Evolutionary conservation across 345 rosid species (phyloP).

Genomic region (Euphorbia pulcherrima): DNA sequence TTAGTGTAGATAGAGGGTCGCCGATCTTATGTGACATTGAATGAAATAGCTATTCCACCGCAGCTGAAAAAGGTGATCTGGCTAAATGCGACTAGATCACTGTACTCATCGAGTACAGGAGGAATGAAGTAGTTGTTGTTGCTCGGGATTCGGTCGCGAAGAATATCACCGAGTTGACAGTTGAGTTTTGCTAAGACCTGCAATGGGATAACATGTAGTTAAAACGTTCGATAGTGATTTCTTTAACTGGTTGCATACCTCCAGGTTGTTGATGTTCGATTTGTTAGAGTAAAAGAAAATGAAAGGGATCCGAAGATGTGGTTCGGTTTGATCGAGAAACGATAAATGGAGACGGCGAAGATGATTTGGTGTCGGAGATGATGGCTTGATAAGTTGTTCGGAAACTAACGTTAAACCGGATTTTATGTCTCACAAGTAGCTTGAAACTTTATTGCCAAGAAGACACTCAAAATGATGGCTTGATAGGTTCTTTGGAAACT

Average conservation of each 20-base stretch:
- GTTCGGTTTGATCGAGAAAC: neutral
- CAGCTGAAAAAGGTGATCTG: neutral
- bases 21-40: neutral
- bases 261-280: neutral
- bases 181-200: neutral
- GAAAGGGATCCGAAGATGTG: no score
- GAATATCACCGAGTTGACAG: neutral
- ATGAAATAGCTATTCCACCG: neutral
- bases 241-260: neutral
- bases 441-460: no score
- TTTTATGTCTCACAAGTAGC: no score
- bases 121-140: neutral
- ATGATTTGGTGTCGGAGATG: conserved; percentile 23
- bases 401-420: no score
- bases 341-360: conserved; percentile 9
- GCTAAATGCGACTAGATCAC: neutral
- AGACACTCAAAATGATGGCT: no score
- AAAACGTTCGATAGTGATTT: no score
- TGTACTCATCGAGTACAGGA: neutral
- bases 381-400: neutral
- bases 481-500: no score
- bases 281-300: neutral
- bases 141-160: conserved; percentile 5
- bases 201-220: neutral
- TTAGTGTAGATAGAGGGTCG: neutral